These are phyloP conservation scores for Camellia granthamiana DNA, from an alignment of 148 eudicot genomes.

Conservation along the genomic window DNA sequence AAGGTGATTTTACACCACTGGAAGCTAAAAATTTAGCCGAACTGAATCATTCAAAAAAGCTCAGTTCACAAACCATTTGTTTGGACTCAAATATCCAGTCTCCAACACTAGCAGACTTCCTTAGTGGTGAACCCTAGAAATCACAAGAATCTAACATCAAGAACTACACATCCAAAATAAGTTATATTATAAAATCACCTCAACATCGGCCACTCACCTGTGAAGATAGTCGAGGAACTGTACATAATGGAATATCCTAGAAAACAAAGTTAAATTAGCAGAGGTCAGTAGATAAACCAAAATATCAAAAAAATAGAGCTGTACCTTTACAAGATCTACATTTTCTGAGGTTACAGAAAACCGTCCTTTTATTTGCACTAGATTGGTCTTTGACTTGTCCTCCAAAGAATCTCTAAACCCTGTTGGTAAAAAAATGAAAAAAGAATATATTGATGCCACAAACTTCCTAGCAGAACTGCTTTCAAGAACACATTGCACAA, in stretches of 20 bases:
- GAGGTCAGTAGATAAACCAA: conserved; percentile 10
- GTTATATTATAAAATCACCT: not conserved
- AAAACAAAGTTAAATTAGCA: conserved; percentile 34
- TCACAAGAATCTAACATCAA: conserved; percentile 30
- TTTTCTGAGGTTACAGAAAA: conserved; percentile 96
- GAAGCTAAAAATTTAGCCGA: not conserved
- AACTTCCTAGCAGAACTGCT: not conserved
- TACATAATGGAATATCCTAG: conserved; percentile 68
- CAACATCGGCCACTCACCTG: conserved; percentile 40
- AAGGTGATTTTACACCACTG: not conserved
- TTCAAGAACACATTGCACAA: conserved; percentile 3
- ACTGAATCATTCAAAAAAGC: conserved; percentile 14
- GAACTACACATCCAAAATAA: conserved; percentile 13
- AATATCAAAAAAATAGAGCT: conserved; percentile 9
- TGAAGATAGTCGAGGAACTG: conserved; percentile 51
- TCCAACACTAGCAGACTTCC: conserved; percentile 95
- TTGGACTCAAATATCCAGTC: conserved; percentile 79
- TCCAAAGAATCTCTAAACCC: conserved; percentile 87
- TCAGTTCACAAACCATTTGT: conserved; percentile 55
- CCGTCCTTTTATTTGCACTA: conserved; percentile 94
- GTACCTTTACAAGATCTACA: conserved; percentile 88
- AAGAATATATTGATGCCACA: not conserved
- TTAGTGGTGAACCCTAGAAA: conserved; percentile 69
- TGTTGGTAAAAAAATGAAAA: conserved; percentile 18
- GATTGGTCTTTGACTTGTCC: conserved; percentile 82